A percentile compares a stretch with the other conserved stretches of the same genome.
Evolutionary conservation across 1,284 basidiomycete genomes (phyloP).

Genomic region (Fistulinella staudtii): DNA sequence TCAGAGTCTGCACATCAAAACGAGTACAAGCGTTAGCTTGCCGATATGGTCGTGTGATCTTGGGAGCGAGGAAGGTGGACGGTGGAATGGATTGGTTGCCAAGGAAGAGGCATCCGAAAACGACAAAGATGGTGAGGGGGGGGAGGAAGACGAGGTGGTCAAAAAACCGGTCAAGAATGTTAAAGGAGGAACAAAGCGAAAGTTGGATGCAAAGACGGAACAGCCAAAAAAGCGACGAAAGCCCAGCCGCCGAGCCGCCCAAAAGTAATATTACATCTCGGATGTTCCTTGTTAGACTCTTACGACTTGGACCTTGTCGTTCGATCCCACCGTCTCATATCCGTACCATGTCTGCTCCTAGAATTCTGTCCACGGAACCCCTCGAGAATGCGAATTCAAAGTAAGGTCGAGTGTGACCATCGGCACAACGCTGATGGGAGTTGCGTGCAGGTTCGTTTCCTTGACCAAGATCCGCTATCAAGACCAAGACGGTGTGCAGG

Average conservation of each 20-base stretch:
- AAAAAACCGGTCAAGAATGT: conserved; percentile 4
- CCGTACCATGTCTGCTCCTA: conserved; percentile 23
- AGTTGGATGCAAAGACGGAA: conserved; percentile 8
- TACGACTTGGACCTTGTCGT: too few species aligned
- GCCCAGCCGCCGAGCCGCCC: background rate
- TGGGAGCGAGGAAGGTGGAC: conserved; percentile 55
- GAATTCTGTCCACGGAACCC: conserved; percentile 43
- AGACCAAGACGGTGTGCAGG: conserved; percentile 73
- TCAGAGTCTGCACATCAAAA: conserved; percentile 90
- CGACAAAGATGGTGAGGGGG: conserved; percentile 23
- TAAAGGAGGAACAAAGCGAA: conserved; percentile 18
- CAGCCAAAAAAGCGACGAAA: conserved; percentile 21
- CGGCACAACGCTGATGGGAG: background rate
- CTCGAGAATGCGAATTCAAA: conserved; percentile 59
- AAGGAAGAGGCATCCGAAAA: conserved; percentile 22
- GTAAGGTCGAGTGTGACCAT: conserved; percentile 35
- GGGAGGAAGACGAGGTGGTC: conserved; percentile 27
- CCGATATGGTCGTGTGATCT: conserved; percentile 86
- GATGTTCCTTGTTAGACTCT: too few species aligned
- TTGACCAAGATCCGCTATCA: conserved; percentile 71
- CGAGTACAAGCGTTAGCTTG: conserved; percentile 76
- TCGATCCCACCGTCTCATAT: too few species aligned
- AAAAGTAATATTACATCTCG: background rate
- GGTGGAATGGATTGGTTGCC: conserved; percentile 55
- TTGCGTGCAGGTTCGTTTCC: conserved; percentile 58